Percentiles rank a stretch among this genome's conserved stretches.
Conservation (phyloP, 768 basidiomycete species). For the Macrolepiota fuliginosa region DNA sequence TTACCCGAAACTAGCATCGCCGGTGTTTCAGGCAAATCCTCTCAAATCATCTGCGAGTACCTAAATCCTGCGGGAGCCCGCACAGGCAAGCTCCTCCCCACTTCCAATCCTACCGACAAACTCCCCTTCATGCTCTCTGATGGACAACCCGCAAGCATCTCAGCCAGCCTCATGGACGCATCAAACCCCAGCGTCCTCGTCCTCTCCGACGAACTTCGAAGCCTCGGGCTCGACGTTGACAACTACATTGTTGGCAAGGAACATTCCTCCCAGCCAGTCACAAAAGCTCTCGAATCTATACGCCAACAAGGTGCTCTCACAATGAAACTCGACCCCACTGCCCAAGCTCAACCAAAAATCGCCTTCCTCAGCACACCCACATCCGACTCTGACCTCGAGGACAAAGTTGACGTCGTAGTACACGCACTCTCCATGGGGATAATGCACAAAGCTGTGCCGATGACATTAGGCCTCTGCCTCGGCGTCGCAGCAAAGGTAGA, state of each 20-base stretch:
- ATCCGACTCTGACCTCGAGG: constrained; percentile 18
- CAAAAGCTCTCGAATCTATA: constrained; percentile 45
- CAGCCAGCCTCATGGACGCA: constrained; percentile 63
- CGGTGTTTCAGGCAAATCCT: constrained; percentile 66
- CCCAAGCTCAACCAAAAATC: constrained; percentile 72
- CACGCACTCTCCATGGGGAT: constrained; percentile 72
- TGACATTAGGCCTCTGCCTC: constrained; percentile 70
- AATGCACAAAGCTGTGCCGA: constrained; percentile 66
- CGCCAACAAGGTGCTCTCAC: constrained; percentile 50
- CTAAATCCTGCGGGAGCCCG: constrained; percentile 64
- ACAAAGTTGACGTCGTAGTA: constrained; percentile 46
- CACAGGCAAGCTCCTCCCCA: constrained; percentile 70
- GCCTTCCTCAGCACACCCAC: constrained; percentile 46
- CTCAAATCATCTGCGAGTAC: constrained; percentile 65
- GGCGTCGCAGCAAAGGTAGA: constrained; percentile 59
- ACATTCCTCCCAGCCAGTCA: constrained; percentile 21
- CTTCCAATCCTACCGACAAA: constrained; percentile 45
- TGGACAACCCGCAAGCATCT: constrained; percentile 18
- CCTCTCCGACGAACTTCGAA: constrained; percentile 37
- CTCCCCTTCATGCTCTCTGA: constrained; percentile 29
- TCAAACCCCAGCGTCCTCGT: constrained; percentile 77
- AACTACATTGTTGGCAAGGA: constrained; percentile 33
- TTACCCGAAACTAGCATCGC: constrained; percentile 55
- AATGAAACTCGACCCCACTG: constrained; percentile 64
- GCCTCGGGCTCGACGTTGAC: constrained; percentile 29